These are phyloP conservation scores for Vairimorpha necatrix DNA, from an alignment of 371 early-diverging fungal genomes.

Conservation along the genomic window DNA sequence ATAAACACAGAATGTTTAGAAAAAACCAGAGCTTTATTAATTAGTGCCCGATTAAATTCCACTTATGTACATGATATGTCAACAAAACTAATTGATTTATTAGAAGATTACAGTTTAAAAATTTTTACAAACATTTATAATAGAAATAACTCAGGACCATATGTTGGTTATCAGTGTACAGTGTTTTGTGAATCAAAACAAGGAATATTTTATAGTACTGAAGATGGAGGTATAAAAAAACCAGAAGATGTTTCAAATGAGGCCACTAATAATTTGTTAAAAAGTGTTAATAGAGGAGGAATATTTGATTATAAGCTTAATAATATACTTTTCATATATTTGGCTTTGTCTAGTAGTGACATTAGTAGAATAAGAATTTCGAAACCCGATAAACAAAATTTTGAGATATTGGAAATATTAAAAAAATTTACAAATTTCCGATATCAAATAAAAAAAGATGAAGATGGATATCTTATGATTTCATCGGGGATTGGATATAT, in stretches of 20 bases:
- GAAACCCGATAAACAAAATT: neutral
- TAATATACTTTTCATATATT: slow-evolving; percentile 22
- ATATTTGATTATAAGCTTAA: slow-evolving; percentile 40
- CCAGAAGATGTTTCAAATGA: slow-evolving; percentile 26
- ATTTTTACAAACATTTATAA: slow-evolving; percentile 88
- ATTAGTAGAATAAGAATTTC: slow-evolving; percentile 29
- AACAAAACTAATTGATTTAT: slow-evolving; percentile 74
- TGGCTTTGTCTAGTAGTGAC: slow-evolving; percentile 26
- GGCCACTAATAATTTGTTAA: slow-evolving; percentile 16
- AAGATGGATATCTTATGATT: slow-evolving; percentile 7
- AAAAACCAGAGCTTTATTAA: slow-evolving; percentile 86
- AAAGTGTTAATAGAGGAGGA: slow-evolving; percentile 27
- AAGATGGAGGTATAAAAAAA: neutral
- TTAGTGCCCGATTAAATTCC: slow-evolving; percentile 77
- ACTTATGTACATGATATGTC: slow-evolving; percentile 83
- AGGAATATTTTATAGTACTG: slow-evolving; percentile 37
- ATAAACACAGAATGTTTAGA: slow-evolving; percentile 72
- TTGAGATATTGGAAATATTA: slow-evolving; percentile 14
- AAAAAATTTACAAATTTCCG: slow-evolving; percentile 19
- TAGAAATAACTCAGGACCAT: slow-evolving; percentile 78
- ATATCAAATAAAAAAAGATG: slow-evolving; percentile 12
- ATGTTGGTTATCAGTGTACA: slow-evolving; percentile 51
- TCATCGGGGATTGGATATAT: slow-evolving; percentile 20
- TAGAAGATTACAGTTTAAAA: slow-evolving; percentile 82
- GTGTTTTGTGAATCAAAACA: slow-evolving; percentile 49